A percentile compares a stretch with the other conserved stretches of the same genome.
phyloP scores from a whole-genome alignment of 2,329 filamentous ascomycete species.

The Arthrinium puccinioides region DNA sequence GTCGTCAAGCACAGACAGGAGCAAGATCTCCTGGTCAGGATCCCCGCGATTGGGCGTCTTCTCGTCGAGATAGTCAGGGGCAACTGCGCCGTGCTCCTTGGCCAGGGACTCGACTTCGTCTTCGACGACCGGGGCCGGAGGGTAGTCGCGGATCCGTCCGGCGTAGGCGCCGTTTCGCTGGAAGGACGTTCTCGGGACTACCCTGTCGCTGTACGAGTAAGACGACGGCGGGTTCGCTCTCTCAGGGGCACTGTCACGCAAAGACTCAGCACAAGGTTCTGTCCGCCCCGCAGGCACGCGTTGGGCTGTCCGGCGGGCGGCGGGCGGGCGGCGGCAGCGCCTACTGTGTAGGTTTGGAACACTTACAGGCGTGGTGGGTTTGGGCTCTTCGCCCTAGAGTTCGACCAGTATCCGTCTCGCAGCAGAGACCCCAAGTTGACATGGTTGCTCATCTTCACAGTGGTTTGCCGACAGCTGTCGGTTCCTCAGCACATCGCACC shows the following conservation, averaged over 20 bases:
- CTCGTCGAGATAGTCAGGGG: slow-evolving; percentile 33
- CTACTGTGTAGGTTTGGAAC: too few species aligned
- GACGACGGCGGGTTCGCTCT: slow-evolving; percentile 10
- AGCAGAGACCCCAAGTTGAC: slow-evolving; percentile 19
- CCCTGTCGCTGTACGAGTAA: slow-evolving; percentile 13
- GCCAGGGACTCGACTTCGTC: slow-evolving; percentile 58
- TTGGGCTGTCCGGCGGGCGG: not conserved
- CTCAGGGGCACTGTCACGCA: slow-evolving; percentile 4
- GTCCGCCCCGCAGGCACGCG: not conserved
- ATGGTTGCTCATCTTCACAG: too few species aligned
- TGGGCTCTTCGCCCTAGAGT: slow-evolving; percentile 9
- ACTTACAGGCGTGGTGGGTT: slow-evolving; percentile 7
- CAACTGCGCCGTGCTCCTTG: slow-evolving; percentile 45
- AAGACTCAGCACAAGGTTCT: slow-evolving; percentile 9
- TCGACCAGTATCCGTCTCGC: slow-evolving; percentile 23
- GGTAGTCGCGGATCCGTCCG: slow-evolving; percentile 29
- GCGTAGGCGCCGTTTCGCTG: slow-evolving; percentile 7
- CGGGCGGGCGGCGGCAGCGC: not conserved
- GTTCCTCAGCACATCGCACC: slow-evolving; percentile 15
- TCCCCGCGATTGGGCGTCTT: slow-evolving; percentile 55
- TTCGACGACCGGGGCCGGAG: slow-evolving; percentile 55
- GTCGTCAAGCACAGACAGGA: slow-evolving; percentile 54
- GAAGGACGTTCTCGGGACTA: slow-evolving; percentile 12
- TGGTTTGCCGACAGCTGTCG: slow-evolving; percentile 3
- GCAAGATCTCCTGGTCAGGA: slow-evolving; percentile 60